Percentiles rank a stretch among this genome's conserved stretches.
phyloP scores from a whole-genome alignment of 306 rosid genomes.

The Lotus japonicus region DNA sequence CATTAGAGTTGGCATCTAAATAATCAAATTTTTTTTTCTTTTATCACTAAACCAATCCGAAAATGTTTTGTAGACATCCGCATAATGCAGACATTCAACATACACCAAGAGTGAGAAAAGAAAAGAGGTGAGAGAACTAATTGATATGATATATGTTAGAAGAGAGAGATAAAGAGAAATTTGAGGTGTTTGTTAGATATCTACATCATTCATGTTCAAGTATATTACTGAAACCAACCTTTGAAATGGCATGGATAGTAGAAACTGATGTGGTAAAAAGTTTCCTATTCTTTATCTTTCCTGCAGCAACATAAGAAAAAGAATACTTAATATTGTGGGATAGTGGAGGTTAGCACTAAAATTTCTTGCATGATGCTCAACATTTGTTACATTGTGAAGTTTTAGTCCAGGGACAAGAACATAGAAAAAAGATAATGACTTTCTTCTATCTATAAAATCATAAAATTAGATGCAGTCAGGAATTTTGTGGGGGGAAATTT shows the following conservation, averaged over 20 bases:
- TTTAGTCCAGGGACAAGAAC: not conserved
- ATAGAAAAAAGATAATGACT: not conserved
- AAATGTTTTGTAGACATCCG: no score
- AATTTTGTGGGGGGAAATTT: not conserved
- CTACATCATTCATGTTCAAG: no score
- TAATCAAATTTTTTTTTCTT: not conserved
- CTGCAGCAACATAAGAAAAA: slow-evolving; percentile 43
- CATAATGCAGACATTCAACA: no score
- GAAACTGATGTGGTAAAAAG: slow-evolving; percentile 31
- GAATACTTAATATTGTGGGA: not conserved
- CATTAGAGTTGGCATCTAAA: not conserved
- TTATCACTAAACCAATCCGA: not conserved
- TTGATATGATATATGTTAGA: no score
- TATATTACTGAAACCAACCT: slow-evolving; percentile 36
- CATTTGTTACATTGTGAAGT: not conserved
- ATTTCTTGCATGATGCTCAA: not conserved
- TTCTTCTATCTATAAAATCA: not conserved
- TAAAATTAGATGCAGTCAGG: not conserved
- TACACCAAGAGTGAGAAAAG: no score
- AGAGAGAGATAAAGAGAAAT: no score
- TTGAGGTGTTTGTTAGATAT: no score
- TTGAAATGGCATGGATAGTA: slow-evolving; percentile 13
- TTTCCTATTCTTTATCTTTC: slow-evolving; percentile 48
- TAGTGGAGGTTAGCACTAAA: not conserved
- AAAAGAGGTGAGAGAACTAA: no score